Percentiles rank a stretch among this genome's conserved stretches.
Conservation (phyloP, 192 early-diverging fungal genomes). For the Dissophora globulifera region DNA sequence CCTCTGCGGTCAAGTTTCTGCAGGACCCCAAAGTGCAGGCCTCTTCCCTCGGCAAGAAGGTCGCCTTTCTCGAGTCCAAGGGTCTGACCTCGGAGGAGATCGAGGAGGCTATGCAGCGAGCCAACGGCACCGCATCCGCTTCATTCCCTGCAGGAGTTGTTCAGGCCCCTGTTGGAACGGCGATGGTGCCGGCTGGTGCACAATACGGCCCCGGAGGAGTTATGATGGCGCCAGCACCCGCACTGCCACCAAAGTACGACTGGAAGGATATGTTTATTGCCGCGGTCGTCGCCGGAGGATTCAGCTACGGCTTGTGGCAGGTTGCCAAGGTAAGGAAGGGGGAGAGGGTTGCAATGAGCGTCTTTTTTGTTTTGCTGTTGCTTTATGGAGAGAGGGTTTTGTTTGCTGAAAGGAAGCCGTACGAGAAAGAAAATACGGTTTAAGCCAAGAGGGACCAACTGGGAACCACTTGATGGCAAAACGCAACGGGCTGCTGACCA, state of each 20-base stretch:
- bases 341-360: no score
- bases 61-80: slow-evolving; percentile 97
- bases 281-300: slow-evolving; percentile 84
- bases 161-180: background rate
- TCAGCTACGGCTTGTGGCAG: slow-evolving; percentile 87
- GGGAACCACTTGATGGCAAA: no score
- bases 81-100: slow-evolving; percentile 93
- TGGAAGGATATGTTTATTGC: slow-evolving; percentile 97
- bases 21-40: slow-evolving; percentile 91
- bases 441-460: slow-evolving; percentile 2
- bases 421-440: slow-evolving; percentile 5
- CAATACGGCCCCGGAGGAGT: slow-evolving; percentile 32
- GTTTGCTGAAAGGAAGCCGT: no score
- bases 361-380: no score
- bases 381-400: no score
- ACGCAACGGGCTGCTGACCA: no score
- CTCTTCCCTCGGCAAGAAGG: slow-evolving; percentile 87
- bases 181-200: slow-evolving; percentile 9
- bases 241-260: slow-evolving; percentile 71
- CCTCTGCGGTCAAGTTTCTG: slow-evolving; percentile 92
- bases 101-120: slow-evolving; percentile 82
- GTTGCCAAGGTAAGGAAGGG: slow-evolving; percentile 72
- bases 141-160: no score
- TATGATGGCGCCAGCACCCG: slow-evolving; percentile 51
- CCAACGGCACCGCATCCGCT: slow-evolving; percentile 56